A percentile compares a stretch with the other conserved stretches of the same genome.
These are phyloP conservation scores for Pelargonium cotyledonis DNA, from an alignment of 441 rosid genomes.

Conservation along the genomic window DNA sequence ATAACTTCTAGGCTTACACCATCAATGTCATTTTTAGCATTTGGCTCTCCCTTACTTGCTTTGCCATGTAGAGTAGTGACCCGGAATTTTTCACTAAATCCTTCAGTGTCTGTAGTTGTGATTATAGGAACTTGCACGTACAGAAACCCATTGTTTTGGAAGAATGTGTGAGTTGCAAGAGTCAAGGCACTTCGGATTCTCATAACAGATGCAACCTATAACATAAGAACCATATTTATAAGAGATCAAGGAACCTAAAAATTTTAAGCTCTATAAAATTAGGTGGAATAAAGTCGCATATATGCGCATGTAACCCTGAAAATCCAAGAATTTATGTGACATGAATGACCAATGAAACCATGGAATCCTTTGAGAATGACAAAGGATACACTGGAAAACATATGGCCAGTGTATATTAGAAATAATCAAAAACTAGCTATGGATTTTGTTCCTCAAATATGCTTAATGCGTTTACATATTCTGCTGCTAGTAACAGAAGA, in stretches of 20 bases:
- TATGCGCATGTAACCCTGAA: neutral
- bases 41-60: constrained; percentile 30
- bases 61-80: constrained; percentile 44
- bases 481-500: no score
- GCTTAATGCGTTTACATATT: no score
- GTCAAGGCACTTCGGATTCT: constrained; percentile 56
- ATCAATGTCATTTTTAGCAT: constrained; percentile 26
- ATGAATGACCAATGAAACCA: no score
- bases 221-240: neutral
- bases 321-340: no score
- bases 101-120: constrained; percentile 55
- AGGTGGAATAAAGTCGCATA: neutral
- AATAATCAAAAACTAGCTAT: no score
- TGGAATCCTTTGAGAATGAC: no score
- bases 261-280: neutral
- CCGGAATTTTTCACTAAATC: constrained; percentile 52
- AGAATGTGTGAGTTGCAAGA: constrained; percentile 63
- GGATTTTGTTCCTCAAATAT: no score
- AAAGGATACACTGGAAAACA: no score
- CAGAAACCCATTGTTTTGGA: constrained; percentile 60
- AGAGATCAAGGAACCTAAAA: neutral
- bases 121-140: constrained; percentile 70
- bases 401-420: no score
- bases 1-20: constrained; percentile 43
- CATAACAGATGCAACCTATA: constrained; percentile 74